A percentile compares a stretch with the other conserved stretches of the same genome.
Conservation (phyloP, 139 green algal species). For the Astrephomene gubernaculifera region DNA sequence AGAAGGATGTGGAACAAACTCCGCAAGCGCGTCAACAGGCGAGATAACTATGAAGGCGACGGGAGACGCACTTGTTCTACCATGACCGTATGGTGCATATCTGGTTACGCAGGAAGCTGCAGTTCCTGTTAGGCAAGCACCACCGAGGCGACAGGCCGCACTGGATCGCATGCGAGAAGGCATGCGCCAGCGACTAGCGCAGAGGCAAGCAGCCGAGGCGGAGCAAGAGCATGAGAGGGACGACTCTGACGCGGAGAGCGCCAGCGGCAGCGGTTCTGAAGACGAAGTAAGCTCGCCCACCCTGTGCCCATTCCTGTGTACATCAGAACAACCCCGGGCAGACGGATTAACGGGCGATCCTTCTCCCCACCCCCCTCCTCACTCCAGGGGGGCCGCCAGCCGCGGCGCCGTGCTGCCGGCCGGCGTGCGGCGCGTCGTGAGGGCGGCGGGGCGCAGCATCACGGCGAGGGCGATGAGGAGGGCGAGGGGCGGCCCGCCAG, state of each 20-base stretch:
- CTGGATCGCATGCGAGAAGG: conserved; percentile 24
- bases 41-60: not conserved
- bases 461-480: conserved; percentile 13
- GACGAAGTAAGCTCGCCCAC: conserved; percentile 9
- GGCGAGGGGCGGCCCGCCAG: no score
- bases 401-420: not conserved
- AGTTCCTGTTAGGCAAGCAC: not conserved
- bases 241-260: not conserved
- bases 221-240: not conserved
- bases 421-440: conserved; percentile 46
- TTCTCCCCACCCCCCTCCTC: not conserved
- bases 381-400: not conserved
- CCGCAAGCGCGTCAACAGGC: not conserved
- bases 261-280: conserved; percentile 1
- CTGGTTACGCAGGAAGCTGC: not conserved
- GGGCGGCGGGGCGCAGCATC: conserved; percentile 44
- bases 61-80: not conserved
- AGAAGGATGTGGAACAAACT: conserved; percentile 1
- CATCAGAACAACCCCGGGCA: not conserved
- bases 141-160: conserved; percentile 7
- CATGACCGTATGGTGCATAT: not conserved
- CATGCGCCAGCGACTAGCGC: conserved; percentile 31
- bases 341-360: not conserved
- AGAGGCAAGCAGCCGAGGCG: not conserved
- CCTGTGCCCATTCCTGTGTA: not conserved